phyloP scores from a whole-genome alignment of 75 land plant species.

The Chamaecyparis obtusa region DNA sequence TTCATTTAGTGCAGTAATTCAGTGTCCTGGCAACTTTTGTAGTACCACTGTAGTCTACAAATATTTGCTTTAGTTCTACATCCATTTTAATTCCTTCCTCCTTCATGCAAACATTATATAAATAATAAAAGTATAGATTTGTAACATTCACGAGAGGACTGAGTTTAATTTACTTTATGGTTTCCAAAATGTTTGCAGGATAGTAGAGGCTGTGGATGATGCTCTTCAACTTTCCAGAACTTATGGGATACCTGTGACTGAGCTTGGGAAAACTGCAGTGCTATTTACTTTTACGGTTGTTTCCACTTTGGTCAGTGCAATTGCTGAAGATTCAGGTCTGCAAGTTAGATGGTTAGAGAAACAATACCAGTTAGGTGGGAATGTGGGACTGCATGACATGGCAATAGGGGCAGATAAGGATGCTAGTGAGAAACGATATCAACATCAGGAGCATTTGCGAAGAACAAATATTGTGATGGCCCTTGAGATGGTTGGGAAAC shows the following conservation, averaged over 20 bases:
- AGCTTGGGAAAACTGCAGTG: slow-evolving; percentile 72
- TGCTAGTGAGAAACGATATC: slow-evolving; percentile 36
- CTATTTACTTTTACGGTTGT: slow-evolving; percentile 59
- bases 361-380: slow-evolving; percentile 31
- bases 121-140: not conserved
- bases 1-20: not conserved
- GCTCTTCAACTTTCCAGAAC: slow-evolving; percentile 60
- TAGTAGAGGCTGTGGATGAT: slow-evolving; percentile 59
- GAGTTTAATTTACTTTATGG: not conserved
- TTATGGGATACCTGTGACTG: slow-evolving; percentile 47
- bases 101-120: not conserved
- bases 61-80: not conserved
- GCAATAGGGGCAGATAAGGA: slow-evolving; percentile 45
- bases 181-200: slow-evolving; percentile 44
- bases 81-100: not conserved
- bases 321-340: slow-evolving; percentile 77
- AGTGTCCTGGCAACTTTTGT: not conserved
- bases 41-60: not conserved
- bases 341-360: slow-evolving; percentile 38
- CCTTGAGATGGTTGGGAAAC: slow-evolving; percentile 59
- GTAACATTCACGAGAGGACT: not conserved
- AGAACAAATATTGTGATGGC: slow-evolving; percentile 59
- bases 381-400: slow-evolving; percentile 39
- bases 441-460: slow-evolving; percentile 38
- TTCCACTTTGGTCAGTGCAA: slow-evolving; percentile 76